phyloP scores from a whole-genome alignment of 768 basidiomycete genomes.

The Pholiota microspora region DNA sequence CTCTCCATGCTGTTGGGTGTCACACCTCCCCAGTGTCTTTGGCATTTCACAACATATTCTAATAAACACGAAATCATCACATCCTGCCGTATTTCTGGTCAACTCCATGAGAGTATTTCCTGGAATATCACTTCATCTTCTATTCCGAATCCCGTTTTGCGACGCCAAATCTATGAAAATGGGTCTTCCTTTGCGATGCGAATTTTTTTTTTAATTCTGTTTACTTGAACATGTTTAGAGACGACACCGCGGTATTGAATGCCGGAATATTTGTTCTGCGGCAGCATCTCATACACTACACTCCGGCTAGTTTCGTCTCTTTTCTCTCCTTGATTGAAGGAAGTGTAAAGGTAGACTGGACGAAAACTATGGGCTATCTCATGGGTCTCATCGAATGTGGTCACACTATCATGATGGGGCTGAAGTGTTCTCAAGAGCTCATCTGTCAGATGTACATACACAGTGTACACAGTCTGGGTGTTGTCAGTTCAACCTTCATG shows the following conservation, averaged over 20 bases:
- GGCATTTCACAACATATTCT: constrained; percentile 37
- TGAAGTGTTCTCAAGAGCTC: constrained; percentile 36
- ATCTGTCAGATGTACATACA: constrained; percentile 33
- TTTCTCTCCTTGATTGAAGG: constrained; percentile 41
- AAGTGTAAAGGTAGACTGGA: constrained; percentile 40
- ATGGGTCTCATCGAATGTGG: constrained; percentile 23
- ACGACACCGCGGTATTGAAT: constrained; percentile 28
- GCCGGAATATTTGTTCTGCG: not conserved
- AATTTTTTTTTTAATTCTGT: constrained; percentile 39
- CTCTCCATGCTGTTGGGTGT: constrained; percentile 42
- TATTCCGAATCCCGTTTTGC: constrained; percentile 9
- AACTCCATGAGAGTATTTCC: constrained; percentile 35
- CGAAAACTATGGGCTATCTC: constrained; percentile 33
- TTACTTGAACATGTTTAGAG: constrained; percentile 42
- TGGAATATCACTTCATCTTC: constrained; percentile 33
- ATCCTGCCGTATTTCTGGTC: constrained; percentile 11
- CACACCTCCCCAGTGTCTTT: constrained; percentile 35
- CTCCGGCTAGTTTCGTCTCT: constrained; percentile 43
- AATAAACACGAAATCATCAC: constrained; percentile 37
- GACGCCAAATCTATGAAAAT: too few relatives aligned
- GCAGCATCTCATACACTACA: constrained; percentile 39
- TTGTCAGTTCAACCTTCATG: constrained; percentile 12
- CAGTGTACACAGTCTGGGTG: constrained; percentile 20
- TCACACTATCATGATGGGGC: constrained; percentile 22
- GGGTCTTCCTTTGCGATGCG: too few relatives aligned